phyloP scores from a whole-genome alignment of 768 basidiomycete species.

The Boletus pseudopeckii region DNA sequence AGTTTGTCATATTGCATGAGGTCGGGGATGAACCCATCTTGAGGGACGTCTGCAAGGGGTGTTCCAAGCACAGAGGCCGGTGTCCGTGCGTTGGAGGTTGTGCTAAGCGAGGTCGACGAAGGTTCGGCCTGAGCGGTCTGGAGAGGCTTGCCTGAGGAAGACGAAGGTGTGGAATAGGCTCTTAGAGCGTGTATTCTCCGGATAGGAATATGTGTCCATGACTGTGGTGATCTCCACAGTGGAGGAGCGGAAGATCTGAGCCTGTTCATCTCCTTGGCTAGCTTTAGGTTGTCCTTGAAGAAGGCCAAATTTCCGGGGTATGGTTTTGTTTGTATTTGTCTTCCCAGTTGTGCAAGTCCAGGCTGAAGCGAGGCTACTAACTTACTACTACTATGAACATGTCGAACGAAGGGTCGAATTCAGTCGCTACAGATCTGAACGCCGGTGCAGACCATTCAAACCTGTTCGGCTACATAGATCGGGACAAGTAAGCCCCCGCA shows the following conservation, averaged over 20 bases:
- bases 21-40: slow-evolving; percentile 45
- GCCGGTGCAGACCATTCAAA: slow-evolving; percentile 48
- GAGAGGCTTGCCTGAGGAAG: slow-evolving; percentile 2
- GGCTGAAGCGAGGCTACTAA: background rate
- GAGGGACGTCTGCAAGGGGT: slow-evolving; percentile 20
- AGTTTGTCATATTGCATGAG: slow-evolving; percentile 61
- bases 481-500: slow-evolving; percentile 50
- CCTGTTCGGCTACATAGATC: slow-evolving; percentile 59
- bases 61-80: slow-evolving; percentile 9
- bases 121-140: slow-evolving; percentile 4
- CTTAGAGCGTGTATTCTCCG: slow-evolving; percentile 1
- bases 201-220: slow-evolving; percentile 1
- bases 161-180: slow-evolving; percentile 17
- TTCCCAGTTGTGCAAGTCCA: slow-evolving; percentile 10
- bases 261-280: slow-evolving; percentile 23
- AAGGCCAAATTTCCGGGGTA: slow-evolving; percentile 13
- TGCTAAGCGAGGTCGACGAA: background rate
- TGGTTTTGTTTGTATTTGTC: slow-evolving; percentile 17
- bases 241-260: slow-evolving; percentile 10
- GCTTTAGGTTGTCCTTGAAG: background rate
- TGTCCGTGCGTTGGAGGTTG: background rate
- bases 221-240: slow-evolving; percentile 10
- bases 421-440: slow-evolving; percentile 43
- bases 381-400: slow-evolving; percentile 6
- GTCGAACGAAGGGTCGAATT: slow-evolving; percentile 32